These are phyloP conservation scores for Prototheca wickerhamii DNA, from an alignment of 163 green algal species.

Conservation along the genomic window DNA sequence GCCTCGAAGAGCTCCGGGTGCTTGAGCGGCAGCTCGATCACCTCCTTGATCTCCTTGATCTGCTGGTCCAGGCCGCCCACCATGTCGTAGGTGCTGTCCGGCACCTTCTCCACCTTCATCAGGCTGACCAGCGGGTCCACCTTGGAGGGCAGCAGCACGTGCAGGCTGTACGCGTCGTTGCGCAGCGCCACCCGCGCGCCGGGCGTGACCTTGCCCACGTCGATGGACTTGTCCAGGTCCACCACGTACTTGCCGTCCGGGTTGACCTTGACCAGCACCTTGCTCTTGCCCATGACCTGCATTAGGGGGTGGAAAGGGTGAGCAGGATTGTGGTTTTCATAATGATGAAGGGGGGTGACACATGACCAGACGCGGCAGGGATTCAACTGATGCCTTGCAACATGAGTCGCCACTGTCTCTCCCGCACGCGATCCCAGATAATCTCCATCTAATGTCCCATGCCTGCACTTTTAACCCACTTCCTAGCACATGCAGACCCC, in stretches of 20 bases:
- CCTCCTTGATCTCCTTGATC: slow-evolving; percentile 99
- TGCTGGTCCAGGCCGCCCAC: slow-evolving; percentile 98
- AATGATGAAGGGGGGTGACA: neutral
- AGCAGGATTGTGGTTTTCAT: neutral
- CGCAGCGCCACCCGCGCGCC: slow-evolving; percentile 72
- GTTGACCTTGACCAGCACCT: slow-evolving; percentile 99
- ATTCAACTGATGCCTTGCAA: too few species aligned
- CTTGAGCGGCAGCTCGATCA: slow-evolving; percentile 98
- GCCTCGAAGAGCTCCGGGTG: slow-evolving; percentile 98
- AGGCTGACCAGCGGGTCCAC: slow-evolving; percentile 88
- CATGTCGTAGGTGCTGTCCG: slow-evolving; percentile 99
- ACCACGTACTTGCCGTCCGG: slow-evolving; percentile 99
- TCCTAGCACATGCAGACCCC: too few species aligned
- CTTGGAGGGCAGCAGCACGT: slow-evolving; percentile 81
- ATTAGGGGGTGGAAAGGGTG: neutral
- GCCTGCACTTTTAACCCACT: too few species aligned
- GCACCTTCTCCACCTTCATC: slow-evolving; percentile 99
- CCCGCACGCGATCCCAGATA: too few species aligned
- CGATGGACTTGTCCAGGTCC: slow-evolving; percentile 85
- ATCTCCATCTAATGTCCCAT: too few species aligned
- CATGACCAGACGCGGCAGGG: too few species aligned
- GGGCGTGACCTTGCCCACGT: slow-evolving; percentile 58
- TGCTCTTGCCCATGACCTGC: slow-evolving; percentile 98
- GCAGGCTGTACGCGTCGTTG: slow-evolving; percentile 37
- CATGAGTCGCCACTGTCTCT: too few species aligned